Conservation (phyloP, 208 protist genomes). For the Trypanosomatidae sp. region DNA sequence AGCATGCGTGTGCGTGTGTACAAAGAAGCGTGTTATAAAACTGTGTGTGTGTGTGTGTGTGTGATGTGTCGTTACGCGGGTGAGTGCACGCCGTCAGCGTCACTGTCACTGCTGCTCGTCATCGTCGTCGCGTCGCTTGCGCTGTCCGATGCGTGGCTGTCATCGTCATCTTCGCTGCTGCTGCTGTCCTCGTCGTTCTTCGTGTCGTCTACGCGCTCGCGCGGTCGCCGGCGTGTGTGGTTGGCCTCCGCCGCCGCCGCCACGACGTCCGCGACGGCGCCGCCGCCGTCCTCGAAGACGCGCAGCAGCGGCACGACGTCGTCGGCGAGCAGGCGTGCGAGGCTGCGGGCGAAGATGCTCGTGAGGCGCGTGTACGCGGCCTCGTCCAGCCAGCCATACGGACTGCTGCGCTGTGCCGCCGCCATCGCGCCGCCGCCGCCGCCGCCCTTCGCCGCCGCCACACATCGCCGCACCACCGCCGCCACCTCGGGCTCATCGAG, state of each 20-base stretch:
- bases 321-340: conserved; percentile 16
- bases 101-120: not conserved
- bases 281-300: conserved; percentile 7
- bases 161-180: conserved; percentile 2
- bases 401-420: conserved; percentile 7
- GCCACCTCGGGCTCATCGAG: conserved; percentile 22
- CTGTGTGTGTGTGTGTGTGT: no score
- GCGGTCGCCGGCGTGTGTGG: no score
- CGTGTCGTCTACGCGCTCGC: not conserved
- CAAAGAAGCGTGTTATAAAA: no score
- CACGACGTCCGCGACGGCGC: not conserved
- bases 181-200: conserved; percentile 1
- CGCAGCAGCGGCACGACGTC: conserved; percentile 38
- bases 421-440: not conserved
- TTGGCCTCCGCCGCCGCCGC: not conserved
- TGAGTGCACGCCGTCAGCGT: no score
- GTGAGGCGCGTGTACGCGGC: conserved; percentile 14
- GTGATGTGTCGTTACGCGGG: no score
- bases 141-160: not conserved
- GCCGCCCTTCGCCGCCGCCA: not conserved
- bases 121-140: not conserved
- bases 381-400: conserved; percentile 32
- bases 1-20: no score
- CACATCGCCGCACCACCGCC: conserved; percentile 6
- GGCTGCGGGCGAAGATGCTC: conserved; percentile 14